These are phyloP conservation scores for Aspergillus cejpii DNA, from an alignment of 2,329 filamentous ascomycete genomes.

Conservation along the genomic window DNA sequence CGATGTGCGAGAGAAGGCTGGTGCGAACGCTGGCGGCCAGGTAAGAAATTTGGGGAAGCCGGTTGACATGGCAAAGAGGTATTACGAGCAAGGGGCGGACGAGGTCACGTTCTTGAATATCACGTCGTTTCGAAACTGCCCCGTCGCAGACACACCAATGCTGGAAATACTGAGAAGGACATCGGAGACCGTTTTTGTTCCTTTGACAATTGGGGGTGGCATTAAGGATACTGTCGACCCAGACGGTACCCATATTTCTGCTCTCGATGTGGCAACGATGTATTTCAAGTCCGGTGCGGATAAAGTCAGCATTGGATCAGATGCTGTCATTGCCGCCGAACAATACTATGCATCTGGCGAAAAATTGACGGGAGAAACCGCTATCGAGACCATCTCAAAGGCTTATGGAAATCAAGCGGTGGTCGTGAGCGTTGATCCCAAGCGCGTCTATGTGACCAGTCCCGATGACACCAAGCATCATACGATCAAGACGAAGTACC, in stretches of 20 bases:
- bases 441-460: slow-evolving; percentile 72
- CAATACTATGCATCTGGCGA: slow-evolving; percentile 70
- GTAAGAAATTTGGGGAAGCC: slow-evolving; percentile 96
- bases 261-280: slow-evolving; percentile 86
- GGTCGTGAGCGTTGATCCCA: slow-evolving; percentile 90
- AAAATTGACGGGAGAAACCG: slow-evolving; percentile 69
- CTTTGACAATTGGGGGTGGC: slow-evolving; percentile 88
- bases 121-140: slow-evolving; percentile 93
- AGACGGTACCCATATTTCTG: slow-evolving; percentile 77
- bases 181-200: slow-evolving; percentile 89
- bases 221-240: slow-evolving; percentile 89
- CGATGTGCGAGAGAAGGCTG: slow-evolving; percentile 84
- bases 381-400: slow-evolving; percentile 88
- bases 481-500: slow-evolving; percentile 62
- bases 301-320: slow-evolving; percentile 94
- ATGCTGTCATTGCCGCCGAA: slow-evolving; percentile 88
- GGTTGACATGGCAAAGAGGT: slow-evolving; percentile 84
- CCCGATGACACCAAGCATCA: slow-evolving; percentile 66
- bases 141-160: slow-evolving; percentile 88
- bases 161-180: slow-evolving; percentile 82
- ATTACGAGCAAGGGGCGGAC: slow-evolving; percentile 95
- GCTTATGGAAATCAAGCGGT: slow-evolving; percentile 97
- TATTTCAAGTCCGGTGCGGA: slow-evolving; percentile 97
- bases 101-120: slow-evolving; percentile 98
- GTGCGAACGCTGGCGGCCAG: slow-evolving; percentile 48